Conservation (phyloP, 2,329 filamentous ascomycete genomes). For the Paracoccidioides lutzii region DNA sequence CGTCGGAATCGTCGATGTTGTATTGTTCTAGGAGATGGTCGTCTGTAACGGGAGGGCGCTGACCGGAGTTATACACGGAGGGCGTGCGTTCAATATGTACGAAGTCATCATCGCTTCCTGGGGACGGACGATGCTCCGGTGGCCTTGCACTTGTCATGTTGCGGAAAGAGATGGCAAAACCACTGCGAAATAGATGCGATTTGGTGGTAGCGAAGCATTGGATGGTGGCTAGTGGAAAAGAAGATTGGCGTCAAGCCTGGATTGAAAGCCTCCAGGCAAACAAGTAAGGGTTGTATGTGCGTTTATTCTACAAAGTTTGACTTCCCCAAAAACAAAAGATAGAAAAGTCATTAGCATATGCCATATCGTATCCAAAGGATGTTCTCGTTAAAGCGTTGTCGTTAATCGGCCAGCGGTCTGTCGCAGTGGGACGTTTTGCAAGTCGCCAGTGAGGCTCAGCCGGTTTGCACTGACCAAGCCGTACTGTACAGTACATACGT, state of each 20-base stretch:
- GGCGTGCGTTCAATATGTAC: constrained; percentile 30
- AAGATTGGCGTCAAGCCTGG: not conserved
- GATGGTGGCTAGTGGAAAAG: not conserved
- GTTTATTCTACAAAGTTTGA: not conserved
- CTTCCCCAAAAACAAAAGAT: no score
- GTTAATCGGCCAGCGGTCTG: no score
- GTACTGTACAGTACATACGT: no score
- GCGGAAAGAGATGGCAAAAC: constrained; percentile 15
- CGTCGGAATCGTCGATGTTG: constrained; percentile 53
- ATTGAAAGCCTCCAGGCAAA: not conserved
- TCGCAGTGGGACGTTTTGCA: no score
- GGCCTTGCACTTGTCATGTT: constrained; percentile 42
- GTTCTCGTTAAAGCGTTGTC: no score
- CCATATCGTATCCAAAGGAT: no score
- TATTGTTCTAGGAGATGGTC: constrained; percentile 67
- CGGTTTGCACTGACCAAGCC: no score
- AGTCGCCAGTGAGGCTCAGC: no score
- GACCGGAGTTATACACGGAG: constrained; percentile 55
- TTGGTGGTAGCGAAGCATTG: constrained; percentile 28
- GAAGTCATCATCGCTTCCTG: constrained; percentile 33
- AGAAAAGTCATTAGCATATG: no score
- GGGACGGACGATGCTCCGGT: constrained; percentile 35
- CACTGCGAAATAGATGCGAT: constrained; percentile 13
- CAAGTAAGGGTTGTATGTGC: not conserved
- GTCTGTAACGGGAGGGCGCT: constrained; percentile 66